Percentiles rank a stretch among this genome's conserved stretches.
Evolutionary conservation across 306 rosid species (phyloP).

Genomic region (Dryas octopetala): DNA sequence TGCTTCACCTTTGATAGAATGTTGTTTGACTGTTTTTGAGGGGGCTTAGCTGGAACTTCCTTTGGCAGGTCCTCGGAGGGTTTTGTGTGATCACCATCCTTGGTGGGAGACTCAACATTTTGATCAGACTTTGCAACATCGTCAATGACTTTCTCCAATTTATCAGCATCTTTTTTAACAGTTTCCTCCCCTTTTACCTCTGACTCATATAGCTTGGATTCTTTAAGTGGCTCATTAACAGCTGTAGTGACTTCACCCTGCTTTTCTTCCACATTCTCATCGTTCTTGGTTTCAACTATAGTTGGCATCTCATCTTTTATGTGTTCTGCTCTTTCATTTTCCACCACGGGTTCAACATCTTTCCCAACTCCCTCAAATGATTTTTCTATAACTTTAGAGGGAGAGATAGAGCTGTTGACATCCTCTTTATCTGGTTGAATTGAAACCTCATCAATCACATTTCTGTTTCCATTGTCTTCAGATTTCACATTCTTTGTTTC

Average conservation of each 20-base stretch:
- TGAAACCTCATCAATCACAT: constrained; percentile 1
- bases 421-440: constrained; percentile 8
- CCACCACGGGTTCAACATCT: constrained; percentile 23
- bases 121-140: constrained; percentile 48
- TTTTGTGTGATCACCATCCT: constrained; percentile 42
- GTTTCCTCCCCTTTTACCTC: constrained; percentile 48
- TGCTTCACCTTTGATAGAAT: constrained; percentile 74
- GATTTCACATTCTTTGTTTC: constrained; percentile 11
- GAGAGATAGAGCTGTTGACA: constrained; percentile 10
- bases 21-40: constrained; percentile 69
- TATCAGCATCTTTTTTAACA: constrained; percentile 8
- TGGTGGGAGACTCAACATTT: constrained; percentile 34
- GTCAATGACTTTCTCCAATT: constrained; percentile 31
- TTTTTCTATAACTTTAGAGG: constrained; percentile 16
- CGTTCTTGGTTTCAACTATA: constrained; percentile 28
- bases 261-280: constrained; percentile 34
- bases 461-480: background rate
- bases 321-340: constrained; percentile 17
- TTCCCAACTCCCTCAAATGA: constrained; percentile 11
- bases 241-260: constrained; percentile 38
- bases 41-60: constrained; percentile 53
- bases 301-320: constrained; percentile 26
- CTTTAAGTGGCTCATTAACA: constrained; percentile 24
- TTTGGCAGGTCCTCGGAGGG: constrained; percentile 45
- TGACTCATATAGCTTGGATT: constrained; percentile 46